Evolutionary conservation across 192 early-diverging fungal species (phyloP).

Genomic region (Jimgerdemannia lactiflua): DNA sequence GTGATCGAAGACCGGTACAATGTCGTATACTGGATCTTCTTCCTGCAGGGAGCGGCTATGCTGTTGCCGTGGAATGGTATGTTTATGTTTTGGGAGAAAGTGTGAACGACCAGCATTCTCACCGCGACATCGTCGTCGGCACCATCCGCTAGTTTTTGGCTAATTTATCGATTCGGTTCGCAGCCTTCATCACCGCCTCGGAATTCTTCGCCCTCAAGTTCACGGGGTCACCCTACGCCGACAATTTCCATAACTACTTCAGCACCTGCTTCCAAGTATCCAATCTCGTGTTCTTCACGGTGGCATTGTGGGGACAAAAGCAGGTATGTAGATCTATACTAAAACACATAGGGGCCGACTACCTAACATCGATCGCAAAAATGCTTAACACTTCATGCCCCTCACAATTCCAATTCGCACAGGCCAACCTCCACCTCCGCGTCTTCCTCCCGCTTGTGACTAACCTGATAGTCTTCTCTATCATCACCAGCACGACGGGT

Average conservation of each 20-base stretch:
- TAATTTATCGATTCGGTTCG: background rate
- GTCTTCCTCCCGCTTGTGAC: background rate
- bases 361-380: no score
- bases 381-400: no score
- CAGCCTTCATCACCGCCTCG: constrained; percentile 74
- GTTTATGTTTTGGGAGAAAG: background rate
- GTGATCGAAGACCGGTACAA: constrained; percentile 39
- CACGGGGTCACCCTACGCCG: constrained; percentile 49
- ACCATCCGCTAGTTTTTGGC: background rate
- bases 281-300: constrained; percentile 52
- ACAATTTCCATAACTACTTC: constrained; percentile 80
- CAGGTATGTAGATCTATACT: constrained; percentile 35
- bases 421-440: no score
- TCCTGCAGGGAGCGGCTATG: constrained; percentile 72
- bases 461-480: constrained; percentile 5
- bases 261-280: constrained; percentile 58
- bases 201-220: constrained; percentile 69
- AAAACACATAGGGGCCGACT: no score
- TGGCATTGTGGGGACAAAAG: constrained; percentile 49
- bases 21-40: constrained; percentile 62
- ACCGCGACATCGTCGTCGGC: no score
- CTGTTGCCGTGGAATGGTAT: constrained; percentile 78
- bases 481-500: constrained; percentile 7
- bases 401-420: no score
- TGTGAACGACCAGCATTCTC: no score